Evolutionary conservation across 129 eudicot species (phyloP).

Genomic region (Helianthus tuberosus): DNA sequence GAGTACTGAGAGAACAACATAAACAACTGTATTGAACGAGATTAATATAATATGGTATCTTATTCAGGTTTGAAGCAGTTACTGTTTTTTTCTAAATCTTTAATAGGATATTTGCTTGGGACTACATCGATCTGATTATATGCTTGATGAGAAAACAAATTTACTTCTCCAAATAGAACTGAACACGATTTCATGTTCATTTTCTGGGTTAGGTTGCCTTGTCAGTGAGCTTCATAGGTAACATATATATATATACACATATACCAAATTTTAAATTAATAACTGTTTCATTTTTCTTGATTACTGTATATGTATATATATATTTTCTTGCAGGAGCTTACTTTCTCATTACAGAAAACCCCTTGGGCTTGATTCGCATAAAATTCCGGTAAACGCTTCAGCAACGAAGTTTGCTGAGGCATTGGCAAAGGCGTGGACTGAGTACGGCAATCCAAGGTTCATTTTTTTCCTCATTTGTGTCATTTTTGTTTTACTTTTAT

Average conservation of each 20-base stretch:
- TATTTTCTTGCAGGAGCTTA: constrained; percentile 61
- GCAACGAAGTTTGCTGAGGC: constrained; percentile 77
- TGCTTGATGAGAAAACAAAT: constrained; percentile 93
- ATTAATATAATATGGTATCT: neutral
- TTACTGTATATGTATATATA: neutral
- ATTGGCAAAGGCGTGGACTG: constrained; percentile 80
- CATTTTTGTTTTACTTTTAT: neutral
- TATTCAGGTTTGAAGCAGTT: constrained; percentile 18
- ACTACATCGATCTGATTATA: constrained; percentile 91
- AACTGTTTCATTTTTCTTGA: neutral
- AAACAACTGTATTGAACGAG: neutral
- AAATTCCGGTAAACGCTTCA: constrained; percentile 68
- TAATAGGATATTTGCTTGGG: constrained; percentile 92
- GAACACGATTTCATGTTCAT: constrained; percentile 90
- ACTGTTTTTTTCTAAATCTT: constrained; percentile 16
- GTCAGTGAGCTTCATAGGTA: constrained; percentile 97
- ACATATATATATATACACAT: neutral
- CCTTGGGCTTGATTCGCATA: constrained; percentile 57
- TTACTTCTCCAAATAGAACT: constrained; percentile 94
- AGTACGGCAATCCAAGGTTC: constrained; percentile 76
- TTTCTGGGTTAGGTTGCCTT: constrained; percentile 75
- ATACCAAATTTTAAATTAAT: neutral
- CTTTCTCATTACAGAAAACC: constrained; percentile 50
- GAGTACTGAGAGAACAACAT: neutral
- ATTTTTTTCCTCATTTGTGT: neutral